phyloP scores from a whole-genome alignment of 176 grass and related monocot genomes.

The Triticum turgidum region DNA sequence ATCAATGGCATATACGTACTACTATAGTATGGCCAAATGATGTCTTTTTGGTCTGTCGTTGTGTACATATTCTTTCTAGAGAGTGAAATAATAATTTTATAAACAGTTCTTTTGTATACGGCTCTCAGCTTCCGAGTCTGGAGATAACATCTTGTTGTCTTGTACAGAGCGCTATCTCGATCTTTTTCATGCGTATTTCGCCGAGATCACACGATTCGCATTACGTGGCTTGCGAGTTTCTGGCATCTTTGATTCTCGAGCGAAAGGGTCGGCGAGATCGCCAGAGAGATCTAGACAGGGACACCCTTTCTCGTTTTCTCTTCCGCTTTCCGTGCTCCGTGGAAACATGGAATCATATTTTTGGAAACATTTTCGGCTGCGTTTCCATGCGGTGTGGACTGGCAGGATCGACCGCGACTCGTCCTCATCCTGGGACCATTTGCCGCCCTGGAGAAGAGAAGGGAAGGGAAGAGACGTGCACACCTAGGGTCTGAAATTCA shows the following conservation, averaged over 20 bases:
- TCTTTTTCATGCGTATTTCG: not conserved
- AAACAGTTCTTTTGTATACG: not conserved
- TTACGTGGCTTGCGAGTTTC: not conserved
- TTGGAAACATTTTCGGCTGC: slow-evolving; percentile 10
- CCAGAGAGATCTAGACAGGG: not conserved
- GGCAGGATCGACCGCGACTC: not conserved
- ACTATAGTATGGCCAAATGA: not conserved
- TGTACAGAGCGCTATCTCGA: not conserved
- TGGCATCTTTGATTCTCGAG: not conserved
- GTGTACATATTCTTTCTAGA: too few species aligned
- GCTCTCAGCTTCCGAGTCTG: not conserved
- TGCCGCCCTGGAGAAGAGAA: slow-evolving; percentile 19
- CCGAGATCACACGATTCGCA: too few species aligned
- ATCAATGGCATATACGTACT: not conserved
- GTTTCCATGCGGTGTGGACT: slow-evolving; percentile 34
- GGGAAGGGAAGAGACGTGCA: slow-evolving; percentile 3
- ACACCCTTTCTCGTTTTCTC: not conserved
- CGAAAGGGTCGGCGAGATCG: not conserved
- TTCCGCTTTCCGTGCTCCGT: not conserved
- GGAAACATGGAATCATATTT: slow-evolving; percentile 19
- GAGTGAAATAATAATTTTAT: too few species aligned
- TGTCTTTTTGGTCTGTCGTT: not conserved
- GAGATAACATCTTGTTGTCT: slow-evolving; percentile 22
- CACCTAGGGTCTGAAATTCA: not conserved
- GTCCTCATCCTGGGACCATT: not conserved